These are phyloP conservation scores for Phytopythium cucurbitacearum DNA, from an alignment of 352 stramenopile species.

Conservation along the genomic window DNA sequence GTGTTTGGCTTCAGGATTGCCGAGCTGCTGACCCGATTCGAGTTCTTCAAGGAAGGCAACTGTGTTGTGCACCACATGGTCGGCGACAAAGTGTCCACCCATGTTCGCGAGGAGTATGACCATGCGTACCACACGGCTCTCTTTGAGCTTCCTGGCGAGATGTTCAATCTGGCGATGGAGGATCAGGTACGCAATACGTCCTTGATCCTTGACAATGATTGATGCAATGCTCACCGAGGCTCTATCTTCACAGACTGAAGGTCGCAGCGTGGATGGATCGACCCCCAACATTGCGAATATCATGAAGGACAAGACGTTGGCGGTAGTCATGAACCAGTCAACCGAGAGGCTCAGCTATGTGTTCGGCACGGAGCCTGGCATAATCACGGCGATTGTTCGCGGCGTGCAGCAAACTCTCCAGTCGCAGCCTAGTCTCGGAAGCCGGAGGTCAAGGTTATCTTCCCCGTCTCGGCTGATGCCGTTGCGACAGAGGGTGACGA, in stretches of 20 bases:
- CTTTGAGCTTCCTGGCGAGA: no score
- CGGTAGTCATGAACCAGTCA: constrained; percentile 58
- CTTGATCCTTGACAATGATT: constrained; percentile 1
- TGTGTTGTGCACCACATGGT: no score
- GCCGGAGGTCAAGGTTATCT: constrained; percentile 94
- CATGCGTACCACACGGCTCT: no score
- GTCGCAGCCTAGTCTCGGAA: constrained; percentile 34
- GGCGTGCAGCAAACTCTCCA: constrained; percentile 85
- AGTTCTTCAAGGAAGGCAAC: no score
- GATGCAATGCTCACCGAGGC: background rate
- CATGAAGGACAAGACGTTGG: constrained; percentile 92
- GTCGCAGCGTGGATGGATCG: constrained; percentile 91
- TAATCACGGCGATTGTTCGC: constrained; percentile 96
- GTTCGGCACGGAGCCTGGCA: constrained; percentile 95
- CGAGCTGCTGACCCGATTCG: no score
- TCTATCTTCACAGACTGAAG: constrained; percentile 44
- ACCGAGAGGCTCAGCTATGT: constrained; percentile 90
- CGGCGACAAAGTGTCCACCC: no score
- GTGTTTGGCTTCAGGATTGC: no score
- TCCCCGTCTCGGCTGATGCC: constrained; percentile 93
- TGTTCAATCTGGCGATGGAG: no score
- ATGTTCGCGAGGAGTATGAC: no score
- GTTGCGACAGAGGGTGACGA: constrained; percentile 71
- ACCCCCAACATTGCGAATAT: constrained; percentile 97
- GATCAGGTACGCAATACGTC: constrained; percentile 31